Evolutionary conservation across 1,139 yeast genomes (phyloP).

Genomic region (Komagataea norvegica): DNA sequence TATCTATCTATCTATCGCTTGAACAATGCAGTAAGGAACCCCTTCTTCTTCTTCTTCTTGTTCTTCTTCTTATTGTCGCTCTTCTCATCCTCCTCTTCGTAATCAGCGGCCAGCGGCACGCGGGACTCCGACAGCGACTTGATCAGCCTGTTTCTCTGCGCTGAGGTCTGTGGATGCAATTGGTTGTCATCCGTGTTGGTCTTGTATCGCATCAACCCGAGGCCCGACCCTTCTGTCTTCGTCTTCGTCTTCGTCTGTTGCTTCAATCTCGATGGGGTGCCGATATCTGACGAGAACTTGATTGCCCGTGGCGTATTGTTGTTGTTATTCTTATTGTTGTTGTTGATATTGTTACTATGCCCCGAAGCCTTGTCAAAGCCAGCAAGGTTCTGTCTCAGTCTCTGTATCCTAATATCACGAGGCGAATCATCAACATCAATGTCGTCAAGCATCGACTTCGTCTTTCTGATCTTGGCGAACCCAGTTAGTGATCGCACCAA

Average conservation of each 20-base stretch:
- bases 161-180: constrained; percentile 4
- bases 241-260: constrained; percentile 3
- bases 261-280: constrained; percentile 8
- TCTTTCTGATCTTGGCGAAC: constrained; percentile 18
- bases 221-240: too few relatives aligned
- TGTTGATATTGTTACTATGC: constrained; percentile 1
- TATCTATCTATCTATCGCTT: not conserved
- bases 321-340: too few relatives aligned
- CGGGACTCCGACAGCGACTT: constrained; percentile 7
- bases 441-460: constrained; percentile 22
- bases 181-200: constrained; percentile 11
- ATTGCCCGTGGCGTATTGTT: constrained; percentile 1
- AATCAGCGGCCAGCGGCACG: constrained; percentile 2
- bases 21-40: constrained; percentile 3
- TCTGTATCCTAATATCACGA: not conserved
- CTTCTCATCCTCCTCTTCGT: not conserved
- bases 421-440: constrained; percentile 13
- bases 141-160: constrained; percentile 3
- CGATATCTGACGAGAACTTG: constrained; percentile 9
- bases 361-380: too few relatives aligned
- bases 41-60: constrained; percentile 7
- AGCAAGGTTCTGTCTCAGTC: too few relatives aligned
- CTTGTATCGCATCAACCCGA: constrained; percentile 10
- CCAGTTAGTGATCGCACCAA: constrained; percentile 24
- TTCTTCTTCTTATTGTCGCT: not conserved